Evolutionary conservation across 805 yeast genomes (phyloP).

Genomic region (Candida vaughaniae): DNA sequence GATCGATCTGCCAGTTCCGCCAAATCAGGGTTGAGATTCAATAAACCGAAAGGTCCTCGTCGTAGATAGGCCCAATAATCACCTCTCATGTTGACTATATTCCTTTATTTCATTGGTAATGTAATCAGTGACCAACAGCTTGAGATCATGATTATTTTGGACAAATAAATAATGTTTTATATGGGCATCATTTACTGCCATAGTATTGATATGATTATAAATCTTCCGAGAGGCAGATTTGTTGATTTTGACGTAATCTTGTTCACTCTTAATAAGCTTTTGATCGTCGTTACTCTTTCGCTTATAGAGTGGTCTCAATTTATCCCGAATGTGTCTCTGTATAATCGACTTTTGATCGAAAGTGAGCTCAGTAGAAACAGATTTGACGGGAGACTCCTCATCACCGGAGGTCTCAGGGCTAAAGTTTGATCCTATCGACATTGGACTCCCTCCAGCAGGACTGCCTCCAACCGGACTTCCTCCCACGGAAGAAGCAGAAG

Average conservation of each 20-base stretch:
- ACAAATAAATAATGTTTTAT: conserved; percentile 18
- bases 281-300: conserved; percentile 26
- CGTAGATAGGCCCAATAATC: no score
- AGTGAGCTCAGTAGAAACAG: conserved; percentile 20
- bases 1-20: conserved; percentile 13
- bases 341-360: conserved; percentile 52
- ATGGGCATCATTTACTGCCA: conserved; percentile 10
- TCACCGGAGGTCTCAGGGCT: conserved; percentile 10
- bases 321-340: conserved; percentile 56
- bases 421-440: conserved; percentile 8
- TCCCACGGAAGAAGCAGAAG: no score
- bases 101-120: conserved; percentile 21
- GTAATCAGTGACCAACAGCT: conserved; percentile 22
- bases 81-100: no score
- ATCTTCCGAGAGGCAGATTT: conserved; percentile 59
- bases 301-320: conserved; percentile 49
- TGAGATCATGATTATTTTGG: conserved; percentile 15
- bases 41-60: conserved; percentile 73
- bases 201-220: conserved; percentile 39
- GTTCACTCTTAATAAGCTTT: conserved; percentile 26
- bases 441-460: conserved; percentile 13
- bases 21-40: conserved; percentile 33
- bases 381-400: conserved; percentile 1
- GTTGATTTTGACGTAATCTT: conserved; percentile 58
- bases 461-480: not conserved